Conservation (phyloP, 2,329 filamentous ascomycete species). For the Cordyceps cicadae region DNA sequence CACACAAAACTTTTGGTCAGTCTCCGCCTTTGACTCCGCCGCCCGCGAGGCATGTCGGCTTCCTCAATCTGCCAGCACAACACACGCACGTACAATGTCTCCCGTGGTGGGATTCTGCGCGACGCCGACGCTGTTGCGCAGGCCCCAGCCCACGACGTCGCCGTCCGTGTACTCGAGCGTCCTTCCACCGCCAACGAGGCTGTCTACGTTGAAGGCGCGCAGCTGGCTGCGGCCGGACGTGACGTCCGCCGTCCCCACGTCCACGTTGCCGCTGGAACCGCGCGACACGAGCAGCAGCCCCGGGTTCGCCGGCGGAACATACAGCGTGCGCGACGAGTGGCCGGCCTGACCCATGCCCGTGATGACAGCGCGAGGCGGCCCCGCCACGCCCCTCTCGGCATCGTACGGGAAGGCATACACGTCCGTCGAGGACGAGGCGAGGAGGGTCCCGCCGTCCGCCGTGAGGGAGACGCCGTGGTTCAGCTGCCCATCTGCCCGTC, state of each 20-base stretch:
- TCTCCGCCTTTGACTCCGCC: background rate
- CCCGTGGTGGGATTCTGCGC: slow-evolving; percentile 46
- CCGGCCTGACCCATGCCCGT: slow-evolving; percentile 48
- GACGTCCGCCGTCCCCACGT: slow-evolving; percentile 38
- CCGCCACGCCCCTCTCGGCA: slow-evolving; percentile 30
- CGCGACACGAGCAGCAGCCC: slow-evolving; percentile 53
- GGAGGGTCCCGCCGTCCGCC: too few species aligned
- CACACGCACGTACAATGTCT: slow-evolving; percentile 28
- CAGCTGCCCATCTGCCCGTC: too few species aligned
- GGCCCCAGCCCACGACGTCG: slow-evolving; percentile 51
- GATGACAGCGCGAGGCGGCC: slow-evolving; percentile 40
- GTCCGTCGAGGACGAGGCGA: too few species aligned
- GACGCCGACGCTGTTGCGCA: slow-evolving; percentile 61
- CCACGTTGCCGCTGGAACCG: slow-evolving; percentile 52
- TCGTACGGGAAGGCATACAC: background rate
- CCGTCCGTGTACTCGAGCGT: slow-evolving; percentile 36
- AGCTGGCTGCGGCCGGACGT: slow-evolving; percentile 51
- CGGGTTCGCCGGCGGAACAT: slow-evolving; percentile 42
- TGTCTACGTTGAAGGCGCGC: slow-evolving; percentile 36
- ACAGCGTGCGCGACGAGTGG: slow-evolving; percentile 54
- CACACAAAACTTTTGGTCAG: background rate
- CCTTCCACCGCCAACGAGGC: slow-evolving; percentile 18
- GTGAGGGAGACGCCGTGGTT: too few species aligned
- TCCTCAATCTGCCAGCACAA: too few species aligned
- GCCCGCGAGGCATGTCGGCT: background rate